Conservation (phyloP, 768 basidiomycete genomes). For the Termitomyces sp. region DNA sequence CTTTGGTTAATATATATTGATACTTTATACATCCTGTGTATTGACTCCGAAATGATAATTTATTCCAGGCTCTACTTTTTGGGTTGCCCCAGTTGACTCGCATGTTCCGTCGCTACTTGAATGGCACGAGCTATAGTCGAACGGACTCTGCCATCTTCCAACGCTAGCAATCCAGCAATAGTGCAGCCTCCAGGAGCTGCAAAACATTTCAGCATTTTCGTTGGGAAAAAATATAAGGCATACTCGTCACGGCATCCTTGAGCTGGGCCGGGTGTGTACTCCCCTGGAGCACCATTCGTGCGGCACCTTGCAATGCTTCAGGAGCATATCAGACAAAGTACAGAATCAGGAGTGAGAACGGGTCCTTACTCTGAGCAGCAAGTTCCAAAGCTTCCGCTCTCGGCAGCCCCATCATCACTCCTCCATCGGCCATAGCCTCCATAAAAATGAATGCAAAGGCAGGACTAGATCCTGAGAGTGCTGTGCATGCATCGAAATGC, state of each 20-base stretch:
- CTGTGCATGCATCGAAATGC: conserved; percentile 98
- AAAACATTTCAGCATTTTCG: background rate
- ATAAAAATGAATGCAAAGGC: conserved; percentile 96
- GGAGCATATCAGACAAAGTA: conserved; percentile 1
- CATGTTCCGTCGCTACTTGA: conserved; percentile 88
- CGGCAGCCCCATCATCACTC: conserved; percentile 99
- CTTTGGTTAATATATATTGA: background rate
- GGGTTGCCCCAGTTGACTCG: conserved; percentile 76
- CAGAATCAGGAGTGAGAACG: background rate
- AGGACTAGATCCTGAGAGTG: conserved; percentile 92
- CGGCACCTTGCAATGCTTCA: conserved; percentile 90
- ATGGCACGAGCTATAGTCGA: conserved; percentile 95
- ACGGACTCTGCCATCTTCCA: conserved; percentile 92
- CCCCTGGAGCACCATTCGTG: conserved; percentile 87
- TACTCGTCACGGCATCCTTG: conserved; percentile 96
- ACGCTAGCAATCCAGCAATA: conserved; percentile 90
- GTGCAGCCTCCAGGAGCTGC: conserved; percentile 97
- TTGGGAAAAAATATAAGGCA: conserved; percentile 22
- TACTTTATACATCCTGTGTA: background rate
- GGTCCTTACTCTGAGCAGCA: conserved; percentile 81
- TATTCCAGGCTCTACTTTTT: conserved; percentile 34
- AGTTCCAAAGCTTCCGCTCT: conserved; percentile 90
- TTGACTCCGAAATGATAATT: background rate
- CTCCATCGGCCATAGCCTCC: conserved; percentile 98
- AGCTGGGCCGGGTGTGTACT: conserved; percentile 94